These are phyloP conservation scores for Plantago ovata DNA, from an alignment of 257 asterid genomes.

Conservation along the genomic window DNA sequence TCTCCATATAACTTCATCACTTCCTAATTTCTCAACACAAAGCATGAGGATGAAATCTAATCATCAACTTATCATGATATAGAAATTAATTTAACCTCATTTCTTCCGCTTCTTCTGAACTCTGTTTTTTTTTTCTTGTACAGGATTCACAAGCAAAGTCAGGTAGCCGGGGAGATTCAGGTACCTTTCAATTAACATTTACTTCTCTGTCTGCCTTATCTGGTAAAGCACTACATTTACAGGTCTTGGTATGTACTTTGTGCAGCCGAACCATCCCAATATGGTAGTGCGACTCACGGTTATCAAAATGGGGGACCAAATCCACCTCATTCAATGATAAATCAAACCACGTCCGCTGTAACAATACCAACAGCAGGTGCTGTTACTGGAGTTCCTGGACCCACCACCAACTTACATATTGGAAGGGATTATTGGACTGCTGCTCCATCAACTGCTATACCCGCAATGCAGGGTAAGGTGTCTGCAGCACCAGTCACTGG, in stretches of 20 bases:
- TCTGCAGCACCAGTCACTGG: conserved; percentile 60
- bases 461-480: conserved; percentile 64
- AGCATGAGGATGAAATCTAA: too few species aligned
- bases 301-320: conserved; percentile 60
- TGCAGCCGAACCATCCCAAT: conserved; percentile 64
- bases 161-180: conserved; percentile 49
- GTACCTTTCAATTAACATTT: too few species aligned
- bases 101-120: conserved; percentile 22
- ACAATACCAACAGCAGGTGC: conserved; percentile 56
- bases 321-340: conserved; percentile 39
- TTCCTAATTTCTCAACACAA: too few species aligned
- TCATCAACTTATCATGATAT: neutral
- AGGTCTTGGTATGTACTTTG: conserved; percentile 21
- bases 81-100: too few species aligned
- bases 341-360: too few species aligned
- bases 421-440: conserved; percentile 93
- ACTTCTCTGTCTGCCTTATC: conserved; percentile 6
- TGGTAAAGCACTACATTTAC: too few species aligned
- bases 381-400: conserved; percentile 69
- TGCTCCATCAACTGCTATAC: conserved; percentile 52
- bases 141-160: conserved; percentile 58
- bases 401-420: conserved; percentile 81
- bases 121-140: conserved; percentile 18
- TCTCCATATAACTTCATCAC: too few species aligned
- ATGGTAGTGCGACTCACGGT: conserved; percentile 51